Evolutionary conservation across 1,284 basidiomycete genomes (phyloP), one percentile per base, ranked within the genome.

Genomic region (Leccinum griseonigrum): DNA sequence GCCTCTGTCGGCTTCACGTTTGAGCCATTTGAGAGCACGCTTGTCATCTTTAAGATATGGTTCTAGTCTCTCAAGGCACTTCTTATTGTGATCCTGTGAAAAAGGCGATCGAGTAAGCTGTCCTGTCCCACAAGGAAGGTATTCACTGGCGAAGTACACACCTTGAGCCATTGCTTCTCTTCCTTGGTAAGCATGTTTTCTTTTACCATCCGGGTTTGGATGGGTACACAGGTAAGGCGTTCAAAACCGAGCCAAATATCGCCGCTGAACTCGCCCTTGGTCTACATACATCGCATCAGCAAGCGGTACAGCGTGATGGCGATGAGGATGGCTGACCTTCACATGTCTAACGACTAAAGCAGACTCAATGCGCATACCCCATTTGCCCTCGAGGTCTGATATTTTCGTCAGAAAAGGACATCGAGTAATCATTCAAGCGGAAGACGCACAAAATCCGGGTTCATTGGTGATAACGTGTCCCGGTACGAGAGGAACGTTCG

Each of bases 141-240:
- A 16, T 48, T 61, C 40, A 54, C 61, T 69, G 77, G 52, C 48
- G 3, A 60, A 48, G 46, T 22, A 48, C 4, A 36, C 62, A 88
- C 89, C 82, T 95, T 96, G 59, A 99, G 72, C 96, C 96, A 98
- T 62, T 85, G 77, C 69, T 90, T 90, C 80, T 99, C 95, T 61
- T 91, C 89, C 70, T 88, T 90, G 11, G 87, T 87, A 65, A 98
- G 82, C 83, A 98, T 86, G 48, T 76, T 79, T 60, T 90, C 87
- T 71, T 95, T 92, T 59, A 98, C 87, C 83, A 99, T 90, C 67
- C 87, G 85, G 3, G 92, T 93, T 77, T 97, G 92, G 71, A 99
- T 97, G 0, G 97, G 97, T 4, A 96, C 94, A 74, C 89, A 90
- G 3, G 95, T 96, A 64, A 97, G 79, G 11, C 91, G 87, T 76